A percentile compares a stretch with the other conserved stretches of the same genome.
Conservation (phyloP, 768 basidiomycete genomes). For the Peribolospora kevripleyi region DNA sequence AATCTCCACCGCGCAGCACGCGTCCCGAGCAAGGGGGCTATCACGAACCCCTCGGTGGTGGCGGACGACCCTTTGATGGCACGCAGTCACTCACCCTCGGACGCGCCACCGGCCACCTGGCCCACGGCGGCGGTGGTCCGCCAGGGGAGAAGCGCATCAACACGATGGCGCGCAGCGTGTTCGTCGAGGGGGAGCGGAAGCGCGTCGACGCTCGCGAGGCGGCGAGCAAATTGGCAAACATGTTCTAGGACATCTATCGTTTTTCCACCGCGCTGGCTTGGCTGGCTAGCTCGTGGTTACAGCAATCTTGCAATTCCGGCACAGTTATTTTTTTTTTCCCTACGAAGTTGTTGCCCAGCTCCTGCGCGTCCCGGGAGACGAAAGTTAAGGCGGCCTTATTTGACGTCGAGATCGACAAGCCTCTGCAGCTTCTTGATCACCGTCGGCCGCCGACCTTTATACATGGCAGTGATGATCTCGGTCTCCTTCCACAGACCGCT, state of each 20-base stretch:
- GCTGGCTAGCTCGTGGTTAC: constrained; percentile 9
- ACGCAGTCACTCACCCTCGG: constrained; percentile 23
- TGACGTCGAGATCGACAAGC: too few relatives aligned
- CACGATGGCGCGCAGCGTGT: constrained; percentile 47
- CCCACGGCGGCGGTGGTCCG: constrained; percentile 2
- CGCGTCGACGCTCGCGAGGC: constrained; percentile 63
- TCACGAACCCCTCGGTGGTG: constrained; percentile 16
- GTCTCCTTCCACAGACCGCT: too few relatives aligned
- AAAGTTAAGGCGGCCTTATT: too few relatives aligned
- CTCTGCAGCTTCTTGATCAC: too few relatives aligned
- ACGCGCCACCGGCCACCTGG: constrained; percentile 8
- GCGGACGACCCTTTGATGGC: constrained; percentile 45
- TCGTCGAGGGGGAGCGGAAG: constrained; percentile 43
- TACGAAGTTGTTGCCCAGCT: background rate
- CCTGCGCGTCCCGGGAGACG: background rate
- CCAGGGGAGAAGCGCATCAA: constrained; percentile 28
- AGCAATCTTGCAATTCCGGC: background rate
- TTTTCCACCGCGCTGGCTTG: constrained; percentile 1
- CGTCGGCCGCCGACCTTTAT: too few relatives aligned
- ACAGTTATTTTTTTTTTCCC: background rate
- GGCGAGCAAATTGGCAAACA: constrained; percentile 66
- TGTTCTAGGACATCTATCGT: constrained; percentile 10
- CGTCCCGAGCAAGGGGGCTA: constrained; percentile 10
- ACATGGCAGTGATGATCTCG: too few relatives aligned
- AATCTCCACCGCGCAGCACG: constrained; percentile 3